phyloP scores from a whole-genome alignment of 495 filamentous ascomycete species.

The Jackrogersella multiformis region DNA sequence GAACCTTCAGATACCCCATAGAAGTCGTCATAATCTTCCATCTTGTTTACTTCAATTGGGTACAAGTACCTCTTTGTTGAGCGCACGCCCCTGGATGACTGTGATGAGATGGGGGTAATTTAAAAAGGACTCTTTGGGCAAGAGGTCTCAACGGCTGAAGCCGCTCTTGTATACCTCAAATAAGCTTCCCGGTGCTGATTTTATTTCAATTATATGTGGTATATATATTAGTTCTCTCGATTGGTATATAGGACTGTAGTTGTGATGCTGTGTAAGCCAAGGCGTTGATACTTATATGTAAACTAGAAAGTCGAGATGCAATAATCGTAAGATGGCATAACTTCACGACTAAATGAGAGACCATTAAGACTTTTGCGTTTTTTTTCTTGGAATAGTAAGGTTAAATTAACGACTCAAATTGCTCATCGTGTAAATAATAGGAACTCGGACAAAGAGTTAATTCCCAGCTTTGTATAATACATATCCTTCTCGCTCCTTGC shows the following conservation, averaged over 20 bases:
- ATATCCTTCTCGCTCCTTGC: background rate
- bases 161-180: background rate
- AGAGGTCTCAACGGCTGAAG: background rate
- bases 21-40: background rate
- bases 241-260: background rate
- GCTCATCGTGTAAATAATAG: constrained; percentile 38
- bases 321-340: background rate
- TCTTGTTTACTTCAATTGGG: background rate
- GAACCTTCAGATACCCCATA: background rate
- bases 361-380: background rate
- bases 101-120: background rate
- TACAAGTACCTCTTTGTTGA: background rate
- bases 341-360: constrained; percentile 14
- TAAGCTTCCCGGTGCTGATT: background rate
- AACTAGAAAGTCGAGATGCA: background rate
- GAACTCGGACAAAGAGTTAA: constrained; percentile 35
- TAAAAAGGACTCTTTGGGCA: background rate
- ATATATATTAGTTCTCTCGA: background rate
- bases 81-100: background rate
- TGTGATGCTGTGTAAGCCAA: constrained; percentile 1
- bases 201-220: no score
- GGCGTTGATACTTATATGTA: background rate
- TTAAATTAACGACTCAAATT: background rate
- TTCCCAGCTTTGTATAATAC: constrained; percentile 23
- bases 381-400: background rate